Evolutionary conservation across 495 filamentous ascomycete species (phyloP), one percentile per base, ranked within the genome.

Genomic region (Tetracladium setigerum): DNA sequence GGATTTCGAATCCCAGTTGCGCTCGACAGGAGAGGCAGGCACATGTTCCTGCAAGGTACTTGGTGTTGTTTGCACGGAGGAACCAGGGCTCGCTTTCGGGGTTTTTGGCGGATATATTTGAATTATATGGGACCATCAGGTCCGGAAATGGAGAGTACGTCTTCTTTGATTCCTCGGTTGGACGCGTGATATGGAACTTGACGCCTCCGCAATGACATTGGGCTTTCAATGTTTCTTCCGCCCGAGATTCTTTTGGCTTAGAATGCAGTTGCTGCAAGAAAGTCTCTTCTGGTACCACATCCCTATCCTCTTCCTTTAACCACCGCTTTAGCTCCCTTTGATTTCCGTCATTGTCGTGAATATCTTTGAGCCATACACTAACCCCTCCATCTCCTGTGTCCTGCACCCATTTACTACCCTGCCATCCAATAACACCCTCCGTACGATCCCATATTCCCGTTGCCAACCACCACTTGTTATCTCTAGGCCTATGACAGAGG

Each of bases 31-130:
- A 76, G 4, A 58, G 62, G 60, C 84, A 87, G 0, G 71, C 69
- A 57, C 84, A 87, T n/a, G 74, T 73, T 4, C 81, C 82, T 8
- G 80, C 75, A 2, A 83, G 64, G 62, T 79, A 87, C 38, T 67
- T 74, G n/a, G 49, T 59, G 24, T 53, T 43, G 27, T 51, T 46
- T 12, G 13, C 42, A 1, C 56, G n/a, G 54, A 81, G 57, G 71
- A 73, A 81, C 76, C 77, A 83, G 37, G 70, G 68, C 34, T 70
- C 58, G 55, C 74, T 66, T 0, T 62, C 48, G 0, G 67, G 55
- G 30, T 77, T 74, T 13, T 56, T 53, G n/a, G 62, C 48, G 9
- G 58, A 60, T 18, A 51, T 56, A 13, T 17, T 14, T 1, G 36
- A 37, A 34, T 72, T 53, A 47, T 66, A 76, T 1, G 75, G 77